A percentile compares a stretch with the other conserved stretches of the same genome.
Conservation (phyloP, 257 asterid genomes). For the Jaltomata sinuosa region DNA sequence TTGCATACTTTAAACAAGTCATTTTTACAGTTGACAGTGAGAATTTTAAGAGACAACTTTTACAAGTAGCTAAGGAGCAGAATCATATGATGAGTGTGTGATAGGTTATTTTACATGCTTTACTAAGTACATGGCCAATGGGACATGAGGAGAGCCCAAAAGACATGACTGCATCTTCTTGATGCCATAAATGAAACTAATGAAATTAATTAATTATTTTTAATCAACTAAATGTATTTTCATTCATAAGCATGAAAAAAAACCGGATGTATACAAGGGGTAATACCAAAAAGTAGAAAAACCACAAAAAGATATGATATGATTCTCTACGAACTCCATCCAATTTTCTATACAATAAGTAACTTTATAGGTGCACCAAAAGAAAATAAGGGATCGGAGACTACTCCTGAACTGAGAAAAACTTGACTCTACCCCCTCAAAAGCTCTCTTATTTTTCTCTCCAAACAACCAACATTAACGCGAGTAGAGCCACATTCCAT, state of each 20-base stretch:
- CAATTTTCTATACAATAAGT: too few relatives aligned
- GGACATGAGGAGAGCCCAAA: background rate
- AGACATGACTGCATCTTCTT: background rate
- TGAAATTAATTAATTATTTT: too few relatives aligned
- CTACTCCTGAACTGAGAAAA: too few relatives aligned
- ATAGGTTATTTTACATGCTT: background rate
- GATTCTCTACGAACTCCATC: background rate
- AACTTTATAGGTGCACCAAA: background rate
- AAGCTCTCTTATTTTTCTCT: too few relatives aligned
- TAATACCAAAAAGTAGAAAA: too few relatives aligned
- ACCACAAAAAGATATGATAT: too few relatives aligned
- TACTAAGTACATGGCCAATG: background rate
- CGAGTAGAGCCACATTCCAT: too few relatives aligned
- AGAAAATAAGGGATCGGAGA: background rate
- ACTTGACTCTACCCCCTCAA: too few relatives aligned
- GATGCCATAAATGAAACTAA: background rate
- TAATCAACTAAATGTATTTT: too few relatives aligned
- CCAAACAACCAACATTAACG: too few relatives aligned
- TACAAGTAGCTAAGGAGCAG: background rate
- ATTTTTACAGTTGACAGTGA: background rate
- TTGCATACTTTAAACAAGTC: background rate
- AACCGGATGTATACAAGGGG: too few relatives aligned
- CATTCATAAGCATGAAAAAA: too few relatives aligned
- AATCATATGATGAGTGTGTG: background rate
- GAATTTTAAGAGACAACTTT: background rate